These are phyloP conservation scores for Penicillium simplicissimum DNA, from an alignment of 495 filamentous ascomycete genomes.

Conservation along the genomic window DNA sequence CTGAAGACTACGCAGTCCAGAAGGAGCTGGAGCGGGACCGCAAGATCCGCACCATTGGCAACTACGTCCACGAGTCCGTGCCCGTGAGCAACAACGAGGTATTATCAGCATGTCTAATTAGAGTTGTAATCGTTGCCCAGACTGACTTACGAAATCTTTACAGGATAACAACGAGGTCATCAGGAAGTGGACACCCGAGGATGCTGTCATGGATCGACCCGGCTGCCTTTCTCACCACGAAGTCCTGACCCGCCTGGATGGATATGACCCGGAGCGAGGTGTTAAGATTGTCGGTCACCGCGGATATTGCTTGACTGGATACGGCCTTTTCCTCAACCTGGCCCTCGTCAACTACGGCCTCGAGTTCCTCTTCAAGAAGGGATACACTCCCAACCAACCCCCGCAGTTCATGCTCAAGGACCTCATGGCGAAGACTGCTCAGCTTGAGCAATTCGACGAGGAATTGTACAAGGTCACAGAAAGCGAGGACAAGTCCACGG, in stretches of 20 bases:
- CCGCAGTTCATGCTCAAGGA: slow-evolving; percentile 96
- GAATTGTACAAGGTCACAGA: slow-evolving; percentile 95
- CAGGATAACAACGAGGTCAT: slow-evolving; percentile 79
- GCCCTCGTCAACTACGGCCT: slow-evolving; percentile 93
- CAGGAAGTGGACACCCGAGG: slow-evolving; percentile 77
- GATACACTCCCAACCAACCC: slow-evolving; percentile 87
- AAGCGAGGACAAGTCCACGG: slow-evolving; percentile 71
- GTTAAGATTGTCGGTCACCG: slow-evolving; percentile 95
- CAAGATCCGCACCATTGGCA: slow-evolving; percentile 85
- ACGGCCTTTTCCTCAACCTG: slow-evolving; percentile 91
- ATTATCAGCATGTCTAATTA: background rate
- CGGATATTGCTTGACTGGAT: slow-evolving; percentile 86
- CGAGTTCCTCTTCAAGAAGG: slow-evolving; percentile 74
- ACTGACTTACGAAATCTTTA: background rate
- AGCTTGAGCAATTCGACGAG: slow-evolving; percentile 96
- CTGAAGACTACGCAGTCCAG: slow-evolving; percentile 68
- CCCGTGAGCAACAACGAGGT: slow-evolving; percentile 90
- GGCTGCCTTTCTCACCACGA: slow-evolving; percentile 89
- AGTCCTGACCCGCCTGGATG: slow-evolving; percentile 81
- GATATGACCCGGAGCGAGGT: slow-evolving; percentile 91
- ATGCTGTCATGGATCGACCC: slow-evolving; percentile 65
- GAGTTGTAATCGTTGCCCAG: background rate
- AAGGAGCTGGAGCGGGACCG: slow-evolving; percentile 71
- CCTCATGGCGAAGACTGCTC: slow-evolving; percentile 98
- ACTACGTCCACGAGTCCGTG: slow-evolving; percentile 89